A percentile compares a stretch with the other conserved stretches of the same genome.
These are phyloP conservation scores for Tagetes erecta DNA, from an alignment of 129 eudicot species.

Conservation along the genomic window DNA sequence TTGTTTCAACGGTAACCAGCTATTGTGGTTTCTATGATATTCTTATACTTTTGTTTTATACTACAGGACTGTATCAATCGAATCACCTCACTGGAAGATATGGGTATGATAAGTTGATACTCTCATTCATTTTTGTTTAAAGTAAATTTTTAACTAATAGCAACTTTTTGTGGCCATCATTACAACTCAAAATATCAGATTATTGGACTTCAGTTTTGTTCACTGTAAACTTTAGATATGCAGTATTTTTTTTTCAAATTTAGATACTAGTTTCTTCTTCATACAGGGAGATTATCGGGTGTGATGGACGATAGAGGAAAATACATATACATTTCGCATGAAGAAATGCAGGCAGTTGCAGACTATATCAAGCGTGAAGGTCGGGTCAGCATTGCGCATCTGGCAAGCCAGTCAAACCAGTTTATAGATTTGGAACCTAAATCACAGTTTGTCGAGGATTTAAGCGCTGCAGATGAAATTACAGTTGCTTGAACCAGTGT, in stretches of 20 bases:
- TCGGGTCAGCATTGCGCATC: constrained; percentile 86
- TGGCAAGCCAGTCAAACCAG: constrained; percentile 94
- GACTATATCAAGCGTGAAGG: constrained; percentile 93
- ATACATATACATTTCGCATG: constrained; percentile 87
- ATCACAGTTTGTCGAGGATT: constrained; percentile 53
- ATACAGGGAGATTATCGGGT: constrained; percentile 86
- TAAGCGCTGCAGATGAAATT: constrained; percentile 60
- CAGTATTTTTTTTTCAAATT: not conserved
- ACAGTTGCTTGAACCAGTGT: constrained; percentile 55
- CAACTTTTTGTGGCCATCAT: not conserved
- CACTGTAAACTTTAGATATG: not conserved
- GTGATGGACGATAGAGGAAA: constrained; percentile 99
- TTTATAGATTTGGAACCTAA: constrained; percentile 98
- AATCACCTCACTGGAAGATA: constrained; percentile 71
- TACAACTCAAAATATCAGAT: not conserved
- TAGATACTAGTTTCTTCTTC: not conserved
- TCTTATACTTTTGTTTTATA: not conserved
- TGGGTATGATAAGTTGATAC: constrained; percentile 63
- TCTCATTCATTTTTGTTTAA: not conserved
- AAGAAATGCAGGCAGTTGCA: constrained; percentile 98
- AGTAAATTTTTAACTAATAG: not conserved
- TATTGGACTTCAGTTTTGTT: not conserved
- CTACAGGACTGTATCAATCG: constrained; percentile 90
- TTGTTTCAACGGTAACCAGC: constrained; percentile 1
- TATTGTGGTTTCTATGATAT: constrained; percentile 6